Evolutionary conservation across 2,329 filamentous ascomycete species (phyloP).

Genomic region (Penicillium occitanis): DNA sequence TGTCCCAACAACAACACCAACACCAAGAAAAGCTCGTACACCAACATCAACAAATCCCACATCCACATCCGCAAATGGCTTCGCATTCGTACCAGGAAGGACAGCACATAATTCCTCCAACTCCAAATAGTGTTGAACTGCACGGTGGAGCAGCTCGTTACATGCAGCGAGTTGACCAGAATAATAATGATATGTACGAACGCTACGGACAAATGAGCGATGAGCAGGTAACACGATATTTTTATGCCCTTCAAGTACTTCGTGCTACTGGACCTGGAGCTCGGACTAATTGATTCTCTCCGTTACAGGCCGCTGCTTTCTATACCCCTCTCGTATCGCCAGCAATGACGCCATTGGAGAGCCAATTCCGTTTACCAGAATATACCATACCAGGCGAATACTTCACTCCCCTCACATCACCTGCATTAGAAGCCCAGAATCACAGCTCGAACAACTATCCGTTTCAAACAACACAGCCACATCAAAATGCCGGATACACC

Average conservation of each 20-base stretch:
- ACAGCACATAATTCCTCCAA: slow-evolving; percentile 46
- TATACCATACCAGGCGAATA: slow-evolving; percentile 51
- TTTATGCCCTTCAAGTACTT: not conserved
- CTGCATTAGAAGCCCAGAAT: slow-evolving; percentile 51
- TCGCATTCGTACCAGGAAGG: slow-evolving; percentile 34
- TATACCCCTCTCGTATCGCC: slow-evolving; percentile 53
- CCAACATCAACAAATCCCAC: slow-evolving; percentile 30
- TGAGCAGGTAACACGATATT: slow-evolving; percentile 40
- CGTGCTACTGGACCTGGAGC: not conserved
- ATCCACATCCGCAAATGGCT: slow-evolving; percentile 28
- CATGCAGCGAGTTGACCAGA: slow-evolving; percentile 37
- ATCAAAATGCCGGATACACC: slow-evolving; percentile 41
- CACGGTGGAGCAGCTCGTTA: slow-evolving; percentile 46
- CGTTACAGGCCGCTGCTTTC: slow-evolving; percentile 41
- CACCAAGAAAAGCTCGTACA: slow-evolving; percentile 28
- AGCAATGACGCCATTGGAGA: slow-evolving; percentile 52
- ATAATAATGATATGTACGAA: slow-evolving; percentile 46
- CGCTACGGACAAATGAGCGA: slow-evolving; percentile 44
- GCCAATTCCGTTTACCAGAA: slow-evolving; percentile 48
- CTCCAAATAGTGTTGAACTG: slow-evolving; percentile 51
- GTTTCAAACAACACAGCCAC: slow-evolving; percentile 37
- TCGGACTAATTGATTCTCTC: slow-evolving; percentile 22
- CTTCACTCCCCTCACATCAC: slow-evolving; percentile 52
- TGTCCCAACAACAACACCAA: slow-evolving; percentile 27
- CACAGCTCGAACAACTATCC: slow-evolving; percentile 37